Evolutionary conservation across 805 yeast genomes (phyloP).

Genomic region (Candida saitoana): DNA sequence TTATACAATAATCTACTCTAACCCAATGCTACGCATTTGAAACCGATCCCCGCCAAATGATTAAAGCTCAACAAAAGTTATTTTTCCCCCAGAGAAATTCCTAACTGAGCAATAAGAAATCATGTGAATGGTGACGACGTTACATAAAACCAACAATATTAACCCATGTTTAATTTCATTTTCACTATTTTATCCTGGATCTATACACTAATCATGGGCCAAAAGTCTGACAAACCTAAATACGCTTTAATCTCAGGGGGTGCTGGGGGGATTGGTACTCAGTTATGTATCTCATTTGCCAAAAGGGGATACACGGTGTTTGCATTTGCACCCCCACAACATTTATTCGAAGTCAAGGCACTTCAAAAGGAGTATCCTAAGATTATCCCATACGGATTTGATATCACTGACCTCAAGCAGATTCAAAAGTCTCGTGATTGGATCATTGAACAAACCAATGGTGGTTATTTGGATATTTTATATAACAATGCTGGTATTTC

Average conservation of each 20-base stretch:
- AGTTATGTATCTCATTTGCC: slow-evolving; percentile 42
- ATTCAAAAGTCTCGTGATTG: slow-evolving; percentile 19
- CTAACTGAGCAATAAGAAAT: too few species aligned
- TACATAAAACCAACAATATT: slow-evolving; percentile 49
- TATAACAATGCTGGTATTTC: slow-evolving; percentile 41
- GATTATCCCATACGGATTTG: slow-evolving; percentile 29
- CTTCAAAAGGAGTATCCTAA: slow-evolving; percentile 20
- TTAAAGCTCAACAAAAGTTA: background rate
- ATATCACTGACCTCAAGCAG: slow-evolving; percentile 30
- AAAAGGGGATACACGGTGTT: slow-evolving; percentile 50
- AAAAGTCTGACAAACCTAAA: slow-evolving; percentile 4
- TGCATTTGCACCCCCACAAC: slow-evolving; percentile 58
- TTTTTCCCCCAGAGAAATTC: too few species aligned
- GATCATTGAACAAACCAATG: slow-evolving; percentile 19
- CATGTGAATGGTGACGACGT: slow-evolving; percentile 71
- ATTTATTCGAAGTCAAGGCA: slow-evolving; percentile 46
- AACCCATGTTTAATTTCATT: background rate
- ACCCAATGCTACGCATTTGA: too few species aligned
- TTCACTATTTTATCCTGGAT: background rate
- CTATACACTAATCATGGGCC: background rate
- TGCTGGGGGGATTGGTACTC: slow-evolving; percentile 47
- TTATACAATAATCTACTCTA: too few species aligned
- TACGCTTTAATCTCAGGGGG: slow-evolving; percentile 52
- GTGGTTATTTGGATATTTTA: slow-evolving; percentile 32
- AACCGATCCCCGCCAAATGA: background rate